Evolutionary conservation across 2,329 filamentous ascomycete species (phyloP).

Genomic region (Nakataea oryzae): DNA sequence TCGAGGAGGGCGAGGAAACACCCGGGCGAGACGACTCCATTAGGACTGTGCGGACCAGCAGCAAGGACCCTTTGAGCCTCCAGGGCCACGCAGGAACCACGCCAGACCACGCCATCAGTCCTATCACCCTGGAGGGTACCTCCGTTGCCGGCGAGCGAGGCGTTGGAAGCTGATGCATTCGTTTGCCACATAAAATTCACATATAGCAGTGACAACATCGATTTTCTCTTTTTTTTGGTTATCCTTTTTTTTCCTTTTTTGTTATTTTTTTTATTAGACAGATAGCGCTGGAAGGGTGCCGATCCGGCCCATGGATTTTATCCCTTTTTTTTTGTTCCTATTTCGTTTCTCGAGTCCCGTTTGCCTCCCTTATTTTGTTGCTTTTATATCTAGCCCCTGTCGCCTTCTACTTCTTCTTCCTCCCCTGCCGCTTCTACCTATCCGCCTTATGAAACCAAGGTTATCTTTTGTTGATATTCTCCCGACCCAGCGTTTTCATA

Average conservation of each 20-base stretch:
- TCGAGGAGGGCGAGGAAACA: constrained; percentile 23
- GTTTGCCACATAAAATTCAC: neutral
- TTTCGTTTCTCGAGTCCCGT: too few relatives aligned
- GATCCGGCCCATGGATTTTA: too few relatives aligned
- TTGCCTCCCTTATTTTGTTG: too few relatives aligned
- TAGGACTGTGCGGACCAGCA: neutral
- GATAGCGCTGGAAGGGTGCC: too few relatives aligned
- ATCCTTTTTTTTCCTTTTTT: neutral
- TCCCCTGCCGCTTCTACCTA: too few relatives aligned
- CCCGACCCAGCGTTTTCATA: neutral
- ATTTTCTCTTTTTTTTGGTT: neutral
- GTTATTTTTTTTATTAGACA: neutral
- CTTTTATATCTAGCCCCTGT: too few relatives aligned
- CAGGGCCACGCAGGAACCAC: neutral
- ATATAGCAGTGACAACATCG: neutral
- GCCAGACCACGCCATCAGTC: constrained; percentile 4
- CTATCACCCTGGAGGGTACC: neutral
- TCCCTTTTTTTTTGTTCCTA: neutral
- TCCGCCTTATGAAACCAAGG: neutral
- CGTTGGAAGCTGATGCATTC: neutral
- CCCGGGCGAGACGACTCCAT: too few relatives aligned
- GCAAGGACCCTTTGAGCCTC: neutral
- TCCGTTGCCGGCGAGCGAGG: neutral
- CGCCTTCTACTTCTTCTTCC: too few relatives aligned
- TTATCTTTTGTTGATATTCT: neutral